Base-by-base conservation (phyloP, 331 rosid genomes). In the Saraca asoca region DNA sequence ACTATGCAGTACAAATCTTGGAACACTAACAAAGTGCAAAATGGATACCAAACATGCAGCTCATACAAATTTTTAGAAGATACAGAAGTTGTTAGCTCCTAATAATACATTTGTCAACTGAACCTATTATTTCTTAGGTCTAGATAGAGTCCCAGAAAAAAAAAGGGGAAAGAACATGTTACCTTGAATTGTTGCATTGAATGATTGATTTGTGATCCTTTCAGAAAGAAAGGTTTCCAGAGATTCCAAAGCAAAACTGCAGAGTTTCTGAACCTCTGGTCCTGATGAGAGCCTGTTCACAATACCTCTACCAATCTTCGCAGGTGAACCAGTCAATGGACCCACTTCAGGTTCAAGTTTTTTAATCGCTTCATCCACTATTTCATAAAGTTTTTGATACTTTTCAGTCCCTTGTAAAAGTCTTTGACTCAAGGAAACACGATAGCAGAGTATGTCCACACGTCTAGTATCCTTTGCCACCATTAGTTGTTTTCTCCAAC, bases 211-310 rank as follows among this genome's bases (percentile, higher is more conserved):
- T 63, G 33, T 70, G 38, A 66, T 29, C 51, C 68, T 73, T 31
- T 65, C 72, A 42, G 80, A 81, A 76, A 73, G 77, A 66, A 85
- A 62, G 14, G 80, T 85, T 69, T 90, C 92, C 45, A 93, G 84
- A 46, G 80, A 84, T 60, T 87, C 90, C 80, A 90, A 45, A 75
- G 97, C 98, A 52, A 70, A 78, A 42, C 87, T 79, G 61, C 98
- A 94, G 18, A 86, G 88, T 73, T 82, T 88, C 85, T 94, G 97
- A 69, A 94, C 89, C 79, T 86, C 97, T 34, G 93, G 97, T 64
- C 99, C 99, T 0, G 95, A 90, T n/a, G 96, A 85, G 73, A 94
- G 99, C 84, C 99, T 86, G 80, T 94, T 94, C 24, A 94, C 99
- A 58, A 94, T 90, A 41, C 97, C 99, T 78, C 99, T 79, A 19